These are phyloP conservation scores for Aspergillus bertholletiae DNA, from an alignment of 495 filamentous ascomycete genomes.

Conservation along the genomic window DNA sequence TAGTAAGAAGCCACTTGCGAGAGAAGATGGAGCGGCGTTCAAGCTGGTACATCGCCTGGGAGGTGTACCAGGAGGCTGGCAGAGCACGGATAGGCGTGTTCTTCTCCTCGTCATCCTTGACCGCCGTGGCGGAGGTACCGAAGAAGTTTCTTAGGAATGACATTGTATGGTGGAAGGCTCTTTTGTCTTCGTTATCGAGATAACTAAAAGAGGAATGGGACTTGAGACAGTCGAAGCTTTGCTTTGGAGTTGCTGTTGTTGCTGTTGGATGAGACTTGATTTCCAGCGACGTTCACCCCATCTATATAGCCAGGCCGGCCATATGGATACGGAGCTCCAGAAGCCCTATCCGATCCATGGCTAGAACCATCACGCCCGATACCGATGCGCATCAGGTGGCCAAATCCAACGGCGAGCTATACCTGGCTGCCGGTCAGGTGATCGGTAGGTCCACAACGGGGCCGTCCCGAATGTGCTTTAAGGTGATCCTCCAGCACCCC, in stretches of 20 bases:
- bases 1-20: constrained; percentile 50
- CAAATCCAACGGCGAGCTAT: neutral
- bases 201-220: neutral
- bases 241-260: neutral
- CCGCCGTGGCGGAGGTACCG: constrained; percentile 13
- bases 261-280: neutral
- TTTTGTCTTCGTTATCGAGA: neutral
- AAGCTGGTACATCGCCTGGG: constrained; percentile 47
- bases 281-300: neutral
- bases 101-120: neutral
- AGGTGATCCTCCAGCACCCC: neutral
- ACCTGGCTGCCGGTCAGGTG: neutral
- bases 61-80: constrained; percentile 49
- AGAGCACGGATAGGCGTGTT: constrained; percentile 30
- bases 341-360: neutral
- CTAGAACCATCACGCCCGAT: neutral
- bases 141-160: constrained; percentile 17
- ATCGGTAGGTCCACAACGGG: neutral
- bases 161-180: neutral
- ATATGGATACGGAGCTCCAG: neutral
- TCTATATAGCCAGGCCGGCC: neutral
- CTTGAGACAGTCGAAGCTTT: neutral
- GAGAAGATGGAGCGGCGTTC: constrained; percentile 54
- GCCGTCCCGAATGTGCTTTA: neutral
- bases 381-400: neutral